Conservation (phyloP, 371 early-diverging fungal genomes). For the Choanephora cucurbitarum region DNA sequence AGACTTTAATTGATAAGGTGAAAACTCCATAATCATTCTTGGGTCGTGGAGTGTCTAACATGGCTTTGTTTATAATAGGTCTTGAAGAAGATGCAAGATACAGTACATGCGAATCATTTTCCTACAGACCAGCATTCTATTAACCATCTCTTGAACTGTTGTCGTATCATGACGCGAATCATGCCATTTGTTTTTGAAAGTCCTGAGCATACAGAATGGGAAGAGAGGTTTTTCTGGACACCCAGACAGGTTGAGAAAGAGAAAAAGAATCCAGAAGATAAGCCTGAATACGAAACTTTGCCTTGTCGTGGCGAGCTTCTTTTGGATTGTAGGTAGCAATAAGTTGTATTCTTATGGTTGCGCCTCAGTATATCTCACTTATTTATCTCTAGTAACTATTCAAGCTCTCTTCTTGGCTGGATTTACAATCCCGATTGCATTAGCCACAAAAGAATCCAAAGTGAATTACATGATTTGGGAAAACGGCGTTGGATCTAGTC, state of each 20-base stretch:
- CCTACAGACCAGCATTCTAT: slow-evolving; percentile 52
- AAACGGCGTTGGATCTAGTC: slow-evolving; percentile 70
- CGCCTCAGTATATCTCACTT: neutral
- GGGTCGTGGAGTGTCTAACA: too few relatives aligned
- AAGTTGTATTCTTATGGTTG: neutral
- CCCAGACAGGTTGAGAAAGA: slow-evolving; percentile 38
- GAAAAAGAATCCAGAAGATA: slow-evolving; percentile 14
- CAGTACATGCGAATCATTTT: slow-evolving; percentile 57
- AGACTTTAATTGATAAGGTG: slow-evolving; percentile 70
- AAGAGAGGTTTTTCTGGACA: slow-evolving; percentile 75
- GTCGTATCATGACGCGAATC: slow-evolving; percentile 79
- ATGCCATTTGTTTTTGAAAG: slow-evolving; percentile 83
- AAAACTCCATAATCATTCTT: slow-evolving; percentile 7
- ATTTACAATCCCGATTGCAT: slow-evolving; percentile 73
- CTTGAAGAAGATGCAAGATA: slow-evolving; percentile 52
- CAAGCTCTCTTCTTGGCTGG: slow-evolving; percentile 71
- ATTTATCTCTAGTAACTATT: slow-evolving; percentile 29
- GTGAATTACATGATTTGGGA: slow-evolving; percentile 86
- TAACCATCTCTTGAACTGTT: slow-evolving; percentile 75
- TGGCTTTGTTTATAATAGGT: slow-evolving; percentile 36
- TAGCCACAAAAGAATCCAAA: slow-evolving; percentile 48
- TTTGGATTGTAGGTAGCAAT: slow-evolving; percentile 26
- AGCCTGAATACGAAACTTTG: slow-evolving; percentile 31
- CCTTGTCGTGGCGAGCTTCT: slow-evolving; percentile 40
- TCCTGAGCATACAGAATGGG: slow-evolving; percentile 55